Percentiles rank a stretch among this genome's conserved stretches.
Evolutionary conservation across 1,139 yeast genomes (phyloP).

Genomic region (Hansenula sp.): DNA sequence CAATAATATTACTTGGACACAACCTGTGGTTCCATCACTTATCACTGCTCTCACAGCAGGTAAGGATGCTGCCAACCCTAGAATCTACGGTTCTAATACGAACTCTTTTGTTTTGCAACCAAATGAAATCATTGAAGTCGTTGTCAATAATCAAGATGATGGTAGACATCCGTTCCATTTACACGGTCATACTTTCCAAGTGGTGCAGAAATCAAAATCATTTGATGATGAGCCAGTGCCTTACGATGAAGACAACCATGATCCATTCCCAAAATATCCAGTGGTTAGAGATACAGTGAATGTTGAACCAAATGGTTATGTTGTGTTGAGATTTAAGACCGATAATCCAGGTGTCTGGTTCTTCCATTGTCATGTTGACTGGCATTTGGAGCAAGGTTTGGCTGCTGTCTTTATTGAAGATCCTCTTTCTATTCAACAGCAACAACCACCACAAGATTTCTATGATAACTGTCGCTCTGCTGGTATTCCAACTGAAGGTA

Average conservation of each 20-base stretch:
- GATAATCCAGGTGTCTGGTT: conserved; percentile 84
- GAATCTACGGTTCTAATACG: conserved; percentile 65
- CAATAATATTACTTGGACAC: conserved; percentile 57
- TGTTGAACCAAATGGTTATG: conserved; percentile 60
- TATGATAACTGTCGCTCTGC: conserved; percentile 41
- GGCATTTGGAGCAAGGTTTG: conserved; percentile 78
- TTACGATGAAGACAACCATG: conserved; percentile 41
- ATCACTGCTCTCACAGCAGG: conserved; percentile 51
- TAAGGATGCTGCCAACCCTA: conserved; percentile 38
- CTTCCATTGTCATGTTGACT: conserved; percentile 80
- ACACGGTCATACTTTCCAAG: conserved; percentile 76
- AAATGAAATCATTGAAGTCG: conserved; percentile 62
- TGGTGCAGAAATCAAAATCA: conserved; percentile 53
- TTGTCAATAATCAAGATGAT: conserved; percentile 65
- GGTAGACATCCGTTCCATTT: conserved; percentile 82
- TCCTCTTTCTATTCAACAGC: conserved; percentile 47
- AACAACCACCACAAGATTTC: conserved; percentile 41
- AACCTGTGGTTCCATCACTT: conserved; percentile 66
- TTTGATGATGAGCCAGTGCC: conserved; percentile 49
- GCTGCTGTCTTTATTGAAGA: conserved; percentile 66
- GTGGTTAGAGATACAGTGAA: conserved; percentile 61
- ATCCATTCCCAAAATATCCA: conserved; percentile 54
- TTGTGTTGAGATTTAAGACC: conserved; percentile 65
- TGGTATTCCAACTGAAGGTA: conserved; percentile 46
- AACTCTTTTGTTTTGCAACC: conserved; percentile 56